Evolutionary conservation across 140 eudicot species (phyloP), one percentile per base, ranked within the genome.

Genomic region (Stevia rebaudiana): DNA sequence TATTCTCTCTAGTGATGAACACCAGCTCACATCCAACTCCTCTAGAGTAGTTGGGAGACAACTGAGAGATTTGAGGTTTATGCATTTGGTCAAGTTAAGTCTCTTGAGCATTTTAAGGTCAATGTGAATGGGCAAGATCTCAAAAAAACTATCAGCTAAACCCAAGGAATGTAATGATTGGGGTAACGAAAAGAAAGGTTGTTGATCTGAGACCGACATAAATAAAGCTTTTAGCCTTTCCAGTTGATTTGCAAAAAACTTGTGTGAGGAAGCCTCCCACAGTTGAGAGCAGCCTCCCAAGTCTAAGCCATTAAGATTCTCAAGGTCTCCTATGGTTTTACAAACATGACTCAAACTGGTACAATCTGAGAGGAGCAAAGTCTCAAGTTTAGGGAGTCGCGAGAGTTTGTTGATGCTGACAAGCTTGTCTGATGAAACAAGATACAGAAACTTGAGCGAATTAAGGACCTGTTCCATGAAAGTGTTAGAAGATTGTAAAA

Each of bases 21-120:
- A 67, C 7, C 1, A 0, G 23, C 15, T 4, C 0, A 10, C 37
- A 53, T 24, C 53, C 55, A 68, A 23, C 43, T 68, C 73, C n/a
- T 40, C 54, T 15, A 68, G 64, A 3, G 44, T 39, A 53, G 21
- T 68, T 24, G 73, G 73, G 18, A 68, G 64, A 54, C 44, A 53
- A 2, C 39, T 0, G 12, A 68, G 31, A 11, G 55, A 53, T 55
- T 40, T 51, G 1, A 53, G 53, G 0, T 54, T 54, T 8, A 0
- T 1, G 11, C 73, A 68, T 23, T 0, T 0, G 54, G 3, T 15
- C 64, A 68, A 24, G 8, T 53, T 43, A 1, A 68, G 73, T 4
- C 53, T 16, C 55, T 53, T 42, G 16, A 68, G 73, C 30, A 16
- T 23, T 52, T 8, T 52, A 22, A 51, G 11, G 37, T 25, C 23